Conservation (phyloP, 495 filamentous ascomycete species). For the Hyaloscypha hepaticicola region DNA sequence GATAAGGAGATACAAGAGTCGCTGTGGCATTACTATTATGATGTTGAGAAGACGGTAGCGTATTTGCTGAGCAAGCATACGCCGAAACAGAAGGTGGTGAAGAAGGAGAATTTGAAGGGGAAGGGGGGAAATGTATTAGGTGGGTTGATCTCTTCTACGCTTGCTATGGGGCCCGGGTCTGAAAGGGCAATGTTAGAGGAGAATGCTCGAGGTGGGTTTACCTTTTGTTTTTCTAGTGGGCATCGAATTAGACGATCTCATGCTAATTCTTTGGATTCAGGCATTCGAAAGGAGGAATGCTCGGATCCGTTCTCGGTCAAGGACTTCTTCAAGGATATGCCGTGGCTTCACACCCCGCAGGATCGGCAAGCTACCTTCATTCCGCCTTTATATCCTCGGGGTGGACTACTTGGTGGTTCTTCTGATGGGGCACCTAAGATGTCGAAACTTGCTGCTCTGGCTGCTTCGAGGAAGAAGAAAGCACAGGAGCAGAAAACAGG, state of each 20-base stretch:
- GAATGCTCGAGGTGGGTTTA: conserved; percentile 23
- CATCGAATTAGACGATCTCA: background rate
- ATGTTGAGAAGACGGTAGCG: conserved; percentile 77
- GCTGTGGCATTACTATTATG: conserved; percentile 95
- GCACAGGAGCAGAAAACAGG: conserved; percentile 61
- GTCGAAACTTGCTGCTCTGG: conserved; percentile 87
- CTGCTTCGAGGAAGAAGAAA: conserved; percentile 84
- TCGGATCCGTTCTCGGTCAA: conserved; percentile 31
- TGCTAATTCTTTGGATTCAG: background rate
- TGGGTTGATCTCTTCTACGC: conserved; percentile 25
- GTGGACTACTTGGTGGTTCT: conserved; percentile 76
- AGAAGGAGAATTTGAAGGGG: conserved; percentile 43
- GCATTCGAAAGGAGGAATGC: background rate
- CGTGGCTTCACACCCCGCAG: conserved; percentile 78
- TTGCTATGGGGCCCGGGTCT: no score
- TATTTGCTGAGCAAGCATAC: conserved; percentile 68
- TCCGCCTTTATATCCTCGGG: conserved; percentile 57
- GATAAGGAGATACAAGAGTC: conserved; percentile 80
- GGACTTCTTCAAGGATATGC: conserved; percentile 75
- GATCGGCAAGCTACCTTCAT: conserved; percentile 68
- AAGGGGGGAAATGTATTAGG: conserved; percentile 35
- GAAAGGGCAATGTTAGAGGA: no score
- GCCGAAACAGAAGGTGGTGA: conserved; percentile 41
- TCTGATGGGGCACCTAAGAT: conserved; percentile 60
- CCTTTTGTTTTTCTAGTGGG: background rate